Percentiles rank a stretch among this genome's conserved stretches.
These are phyloP conservation scores for Colletotrichum sublineola DNA, from an alignment of 2,329 filamentous ascomycete genomes.

Conservation along the genomic window DNA sequence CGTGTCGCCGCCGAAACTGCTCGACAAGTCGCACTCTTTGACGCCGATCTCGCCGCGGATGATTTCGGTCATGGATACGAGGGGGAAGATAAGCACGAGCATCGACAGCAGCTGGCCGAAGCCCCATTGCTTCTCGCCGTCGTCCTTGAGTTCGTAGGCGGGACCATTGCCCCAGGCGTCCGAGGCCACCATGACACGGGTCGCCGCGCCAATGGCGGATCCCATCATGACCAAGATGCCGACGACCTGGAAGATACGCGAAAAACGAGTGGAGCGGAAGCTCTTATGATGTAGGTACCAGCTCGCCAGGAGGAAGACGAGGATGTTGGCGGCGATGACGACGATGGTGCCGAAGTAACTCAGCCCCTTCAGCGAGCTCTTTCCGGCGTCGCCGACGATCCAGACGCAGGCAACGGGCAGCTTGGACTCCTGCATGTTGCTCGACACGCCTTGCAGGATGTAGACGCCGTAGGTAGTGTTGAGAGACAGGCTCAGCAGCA, in stretches of 20 bases:
- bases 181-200: conserved; percentile 68
- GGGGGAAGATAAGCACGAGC: conserved; percentile 69
- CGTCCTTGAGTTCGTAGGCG: conserved; percentile 63
- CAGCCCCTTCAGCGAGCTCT: conserved; percentile 54
- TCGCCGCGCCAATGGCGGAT: conserved; percentile 70
- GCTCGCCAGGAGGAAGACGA: conserved; percentile 71
- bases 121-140: conserved; percentile 69
- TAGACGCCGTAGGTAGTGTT: conserved; percentile 69
- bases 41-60: conserved; percentile 63
- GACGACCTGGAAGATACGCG: conserved; percentile 63
- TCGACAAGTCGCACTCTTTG: conserved; percentile 20
- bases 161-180: conserved; percentile 70
- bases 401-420: conserved; percentile 74
- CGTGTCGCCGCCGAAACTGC: not conserved
- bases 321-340: conserved; percentile 69
- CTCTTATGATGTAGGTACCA: conserved; percentile 71
- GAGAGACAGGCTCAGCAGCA: conserved; percentile 74
- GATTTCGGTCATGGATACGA: conserved; percentile 72
- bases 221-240: conserved; percentile 68
- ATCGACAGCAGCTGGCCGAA: conserved; percentile 74
- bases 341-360: conserved; percentile 71
- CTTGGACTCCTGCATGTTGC: conserved; percentile 63
- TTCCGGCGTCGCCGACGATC: conserved; percentile 55
- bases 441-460: conserved; percentile 67
- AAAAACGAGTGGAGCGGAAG: conserved; percentile 64